Conservation (phyloP, 2,329 filamentous ascomycete genomes). For the Stemphylium lycopersici region DNA sequence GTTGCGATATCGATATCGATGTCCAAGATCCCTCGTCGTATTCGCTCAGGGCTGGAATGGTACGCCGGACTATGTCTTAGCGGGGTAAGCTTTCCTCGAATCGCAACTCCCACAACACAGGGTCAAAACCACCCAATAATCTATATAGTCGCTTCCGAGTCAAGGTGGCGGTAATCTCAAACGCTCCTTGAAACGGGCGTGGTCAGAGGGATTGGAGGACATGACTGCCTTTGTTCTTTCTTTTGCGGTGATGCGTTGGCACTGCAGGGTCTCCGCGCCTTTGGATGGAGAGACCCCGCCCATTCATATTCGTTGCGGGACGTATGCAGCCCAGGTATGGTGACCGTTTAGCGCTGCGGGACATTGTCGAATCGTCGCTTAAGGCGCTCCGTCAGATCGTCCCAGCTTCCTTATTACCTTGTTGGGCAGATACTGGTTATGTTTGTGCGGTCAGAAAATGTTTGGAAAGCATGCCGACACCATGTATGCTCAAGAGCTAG, state of each 20-base stretch:
- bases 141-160: conserved; percentile 12
- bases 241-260: conserved; percentile 46
- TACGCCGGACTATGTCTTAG: conserved; percentile 11
- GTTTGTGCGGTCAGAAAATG: neutral
- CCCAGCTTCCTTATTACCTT: conserved; percentile 1
- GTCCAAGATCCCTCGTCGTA: neutral
- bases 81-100: conserved; percentile 22
- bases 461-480: neutral
- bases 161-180: conserved; percentile 29
- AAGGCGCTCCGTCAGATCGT: conserved; percentile 9
- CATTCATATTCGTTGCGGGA: conserved; percentile 18
- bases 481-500: neutral
- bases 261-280: conserved; percentile 28
- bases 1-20: neutral
- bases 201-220: conserved; percentile 38
- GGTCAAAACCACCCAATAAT: neutral
- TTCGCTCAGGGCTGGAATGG: too few relatives aligned
- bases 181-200: conserved; percentile 37
- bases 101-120: neutral
- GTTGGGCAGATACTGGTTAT: neutral
- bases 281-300: conserved; percentile 18
- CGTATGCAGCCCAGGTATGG: conserved; percentile 22
- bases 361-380: conserved; percentile 27
- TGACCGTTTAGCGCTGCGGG: conserved; percentile 27
- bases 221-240: conserved; percentile 26